Conservation (phyloP, 2,329 filamentous ascomycete genomes). For the Pseudocercospora fijiensis region DNA sequence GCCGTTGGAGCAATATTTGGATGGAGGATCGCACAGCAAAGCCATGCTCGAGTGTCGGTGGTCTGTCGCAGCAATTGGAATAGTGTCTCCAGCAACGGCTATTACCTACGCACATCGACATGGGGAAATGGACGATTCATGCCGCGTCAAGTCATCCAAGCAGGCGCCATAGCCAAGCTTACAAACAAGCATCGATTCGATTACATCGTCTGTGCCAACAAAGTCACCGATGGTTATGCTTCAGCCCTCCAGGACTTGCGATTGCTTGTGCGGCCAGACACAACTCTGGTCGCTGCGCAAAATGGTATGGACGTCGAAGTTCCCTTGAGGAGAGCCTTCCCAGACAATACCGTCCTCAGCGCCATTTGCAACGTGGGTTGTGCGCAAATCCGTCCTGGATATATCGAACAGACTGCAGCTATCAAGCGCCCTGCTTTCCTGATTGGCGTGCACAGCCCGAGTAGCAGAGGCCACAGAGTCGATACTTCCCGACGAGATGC, state of each 20-base stretch:
- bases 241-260: slow-evolving; percentile 21
- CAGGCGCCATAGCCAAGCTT: slow-evolving; percentile 11
- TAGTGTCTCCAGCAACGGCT: slow-evolving; percentile 20
- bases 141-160: slow-evolving; percentile 23
- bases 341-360: slow-evolving; percentile 26
- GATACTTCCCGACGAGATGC: slow-evolving; percentile 13
- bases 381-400: slow-evolving; percentile 23
- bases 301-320: slow-evolving; percentile 31
- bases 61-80: slow-evolving; percentile 31
- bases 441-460: slow-evolving; percentile 16
- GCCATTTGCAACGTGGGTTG: slow-evolving; percentile 30
- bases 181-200: slow-evolving; percentile 21
- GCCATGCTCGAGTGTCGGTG: slow-evolving; percentile 24
- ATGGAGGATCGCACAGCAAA: slow-evolving; percentile 30
- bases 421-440: slow-evolving; percentile 25
- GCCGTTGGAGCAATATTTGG: slow-evolving; percentile 31
- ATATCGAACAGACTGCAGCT: slow-evolving; percentile 24
- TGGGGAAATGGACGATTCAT: slow-evolving; percentile 29
- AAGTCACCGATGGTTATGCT: slow-evolving; percentile 22
- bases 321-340: slow-evolving; percentile 24
- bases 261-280: slow-evolving; percentile 18
- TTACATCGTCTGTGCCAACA: slow-evolving; percentile 30
- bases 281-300: slow-evolving; percentile 27
- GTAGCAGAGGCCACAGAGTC: not conserved
- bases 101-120: slow-evolving; percentile 23